Percentiles rank a stretch among this genome's conserved stretches.
These are phyloP conservation scores for Pisolithus sp. DNA, from an alignment of 768 basidiomycete species.

Conservation along the genomic window DNA sequence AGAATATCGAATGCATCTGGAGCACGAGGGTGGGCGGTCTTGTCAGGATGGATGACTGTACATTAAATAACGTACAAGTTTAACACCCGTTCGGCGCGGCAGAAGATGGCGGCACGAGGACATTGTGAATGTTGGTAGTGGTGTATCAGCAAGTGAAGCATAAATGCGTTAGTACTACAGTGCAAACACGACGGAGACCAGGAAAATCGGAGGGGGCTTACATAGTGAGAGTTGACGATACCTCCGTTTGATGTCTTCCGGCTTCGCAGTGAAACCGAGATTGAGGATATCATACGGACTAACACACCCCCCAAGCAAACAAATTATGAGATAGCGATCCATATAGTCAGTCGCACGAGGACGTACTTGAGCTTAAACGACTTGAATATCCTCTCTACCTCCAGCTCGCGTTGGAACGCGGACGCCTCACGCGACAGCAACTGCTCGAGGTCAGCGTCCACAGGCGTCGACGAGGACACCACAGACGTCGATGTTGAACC, in stretches of 20 bases:
- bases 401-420: constrained; percentile 80
- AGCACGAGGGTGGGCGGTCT: constrained; percentile 80
- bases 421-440: constrained; percentile 74
- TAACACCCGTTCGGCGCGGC: neutral
- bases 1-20: constrained; percentile 91
- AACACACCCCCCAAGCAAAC: neutral
- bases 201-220: constrained; percentile 34
- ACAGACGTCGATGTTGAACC: constrained; percentile 9
- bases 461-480: neutral
- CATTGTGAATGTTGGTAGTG: neutral
- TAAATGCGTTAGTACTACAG: constrained; percentile 16
- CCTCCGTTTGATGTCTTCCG: constrained; percentile 85
- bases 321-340: neutral
- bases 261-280: constrained; percentile 60
- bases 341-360: neutral
- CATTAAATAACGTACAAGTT: constrained; percentile 38
- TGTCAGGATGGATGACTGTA: constrained; percentile 97
- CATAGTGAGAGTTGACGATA: constrained; percentile 82
- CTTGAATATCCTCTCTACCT: constrained; percentile 86
- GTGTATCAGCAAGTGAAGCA: neutral
- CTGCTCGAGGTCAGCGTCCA: constrained; percentile 67
- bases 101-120: neutral
- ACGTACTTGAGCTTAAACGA: constrained; percentile 95
- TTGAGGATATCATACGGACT: constrained; percentile 95
- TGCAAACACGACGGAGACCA: neutral